These are phyloP conservation scores for Glomus cerebriforme DNA, from an alignment of 192 early-diverging fungal genomes.

Conservation along the genomic window DNA sequence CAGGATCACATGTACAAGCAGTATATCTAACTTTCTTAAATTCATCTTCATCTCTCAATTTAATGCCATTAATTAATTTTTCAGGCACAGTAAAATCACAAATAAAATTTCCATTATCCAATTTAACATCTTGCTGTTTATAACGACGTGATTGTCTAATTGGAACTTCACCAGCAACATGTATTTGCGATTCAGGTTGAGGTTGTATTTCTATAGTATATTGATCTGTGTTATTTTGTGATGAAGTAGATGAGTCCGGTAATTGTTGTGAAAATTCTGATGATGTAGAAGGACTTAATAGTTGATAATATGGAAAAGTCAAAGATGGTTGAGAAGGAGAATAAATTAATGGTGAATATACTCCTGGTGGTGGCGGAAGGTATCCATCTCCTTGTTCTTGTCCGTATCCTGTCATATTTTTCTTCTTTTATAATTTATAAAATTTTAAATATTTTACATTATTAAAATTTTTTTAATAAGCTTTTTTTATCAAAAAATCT, in stretches of 20 bases:
- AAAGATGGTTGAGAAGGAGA: too few relatives aligned
- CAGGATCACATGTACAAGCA: slow-evolving; percentile 82
- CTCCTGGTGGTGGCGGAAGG: background rate
- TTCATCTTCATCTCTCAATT: slow-evolving; percentile 64
- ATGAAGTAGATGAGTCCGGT: background rate
- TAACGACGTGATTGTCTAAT: background rate
- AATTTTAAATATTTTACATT: too few relatives aligned
- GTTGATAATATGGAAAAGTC: background rate
- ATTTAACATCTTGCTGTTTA: slow-evolving; percentile 49
- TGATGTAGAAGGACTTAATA: background rate
- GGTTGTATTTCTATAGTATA: background rate
- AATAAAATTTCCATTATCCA: slow-evolving; percentile 69
- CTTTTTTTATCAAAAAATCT: too few relatives aligned
- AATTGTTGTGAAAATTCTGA: background rate
- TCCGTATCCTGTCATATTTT: background rate
- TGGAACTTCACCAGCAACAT: background rate
- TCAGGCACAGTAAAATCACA: slow-evolving; percentile 68
- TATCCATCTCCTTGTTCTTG: background rate
- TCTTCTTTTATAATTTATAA: too few relatives aligned
- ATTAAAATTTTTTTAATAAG: too few relatives aligned
- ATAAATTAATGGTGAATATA: background rate
- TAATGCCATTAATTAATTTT: slow-evolving; percentile 51
- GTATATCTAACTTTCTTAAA: slow-evolving; percentile 94
- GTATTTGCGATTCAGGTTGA: background rate
- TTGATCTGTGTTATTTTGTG: too few relatives aligned